Evolutionary conservation across 2,329 filamentous ascomycete genomes (phyloP).

Genomic region (Fusarium musae): DNA sequence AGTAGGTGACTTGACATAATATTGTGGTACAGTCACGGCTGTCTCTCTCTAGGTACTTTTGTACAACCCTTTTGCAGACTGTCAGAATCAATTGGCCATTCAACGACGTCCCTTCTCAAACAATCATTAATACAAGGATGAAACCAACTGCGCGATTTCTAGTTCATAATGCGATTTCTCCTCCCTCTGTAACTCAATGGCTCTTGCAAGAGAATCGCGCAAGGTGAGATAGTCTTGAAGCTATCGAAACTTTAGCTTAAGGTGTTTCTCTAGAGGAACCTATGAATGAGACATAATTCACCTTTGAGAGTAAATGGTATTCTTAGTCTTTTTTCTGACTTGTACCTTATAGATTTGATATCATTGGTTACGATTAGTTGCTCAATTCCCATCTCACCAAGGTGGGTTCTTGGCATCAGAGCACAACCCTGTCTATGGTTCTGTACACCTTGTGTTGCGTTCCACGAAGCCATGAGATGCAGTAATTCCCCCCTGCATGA

Average conservation of each 20-base stretch:
- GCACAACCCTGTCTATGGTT: neutral
- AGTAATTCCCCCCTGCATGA: neutral
- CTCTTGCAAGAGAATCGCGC: neutral
- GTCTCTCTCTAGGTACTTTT: neutral
- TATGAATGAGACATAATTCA: neutral
- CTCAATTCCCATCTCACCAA: neutral
- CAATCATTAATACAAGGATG: neutral
- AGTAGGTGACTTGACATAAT: neutral
- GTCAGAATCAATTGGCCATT: neutral
- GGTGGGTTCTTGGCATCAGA: neutral
- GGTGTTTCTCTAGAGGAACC: neutral
- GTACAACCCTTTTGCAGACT: neutral
- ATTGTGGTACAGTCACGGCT: neutral
- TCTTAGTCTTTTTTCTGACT: too few relatives aligned
- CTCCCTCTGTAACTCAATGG: neutral
- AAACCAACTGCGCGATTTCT: neutral
- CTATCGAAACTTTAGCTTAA: neutral
- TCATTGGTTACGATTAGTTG: neutral
- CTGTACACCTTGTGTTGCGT: neutral
- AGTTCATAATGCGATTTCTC: neutral
- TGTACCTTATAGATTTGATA: neutral
- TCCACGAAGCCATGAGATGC: neutral
- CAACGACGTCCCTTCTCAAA: neutral
- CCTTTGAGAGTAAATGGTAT: neutral
- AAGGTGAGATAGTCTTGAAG: neutral